These are phyloP conservation scores for Nephelium lappaceum DNA, from an alignment of 345 rosid genomes.

Conservation along the genomic window DNA sequence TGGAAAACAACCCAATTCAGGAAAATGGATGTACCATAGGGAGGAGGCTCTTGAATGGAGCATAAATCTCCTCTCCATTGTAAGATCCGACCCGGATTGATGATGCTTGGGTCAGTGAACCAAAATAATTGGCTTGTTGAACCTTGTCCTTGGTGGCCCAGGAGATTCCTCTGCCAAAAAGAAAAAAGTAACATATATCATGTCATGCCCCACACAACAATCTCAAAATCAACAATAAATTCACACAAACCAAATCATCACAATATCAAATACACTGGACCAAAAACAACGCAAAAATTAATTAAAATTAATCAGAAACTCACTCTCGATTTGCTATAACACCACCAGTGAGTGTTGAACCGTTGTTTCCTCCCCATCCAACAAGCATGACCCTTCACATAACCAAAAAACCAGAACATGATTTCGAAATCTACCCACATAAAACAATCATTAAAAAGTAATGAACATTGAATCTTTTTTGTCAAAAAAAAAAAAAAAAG, in stretches of 20 bases:
- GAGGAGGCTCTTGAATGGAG: constrained; percentile 95
- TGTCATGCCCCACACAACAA: constrained; percentile 8
- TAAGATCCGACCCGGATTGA: constrained; percentile 89
- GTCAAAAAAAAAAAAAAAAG: too few species aligned
- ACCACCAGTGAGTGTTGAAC: constrained; percentile 87
- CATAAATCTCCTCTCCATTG: constrained; percentile 96
- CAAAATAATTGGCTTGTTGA: constrained; percentile 95
- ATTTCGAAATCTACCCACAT: background rate
- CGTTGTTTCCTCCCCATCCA: constrained; percentile 99
- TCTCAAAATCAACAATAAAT: constrained; percentile 1
- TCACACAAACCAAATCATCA: constrained; percentile 4
- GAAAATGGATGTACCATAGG: constrained; percentile 64
- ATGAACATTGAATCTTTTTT: too few species aligned
- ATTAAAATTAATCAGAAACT: constrained; percentile 28
- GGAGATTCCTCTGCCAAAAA: constrained; percentile 73
- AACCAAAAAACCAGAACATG: background rate
- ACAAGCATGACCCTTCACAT: constrained; percentile 85
- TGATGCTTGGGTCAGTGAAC: constrained; percentile 95
- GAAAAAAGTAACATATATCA: background rate
- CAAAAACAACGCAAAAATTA: background rate
- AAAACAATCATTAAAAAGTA: background rate
- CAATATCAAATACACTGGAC: background rate
- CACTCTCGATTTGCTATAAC: constrained; percentile 91
- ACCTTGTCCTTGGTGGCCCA: constrained; percentile 99
- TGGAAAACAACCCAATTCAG: background rate